Base-by-base conservation (phyloP, 176 grass and related monocot genomes). In the Saccharum officinarum region DNA sequence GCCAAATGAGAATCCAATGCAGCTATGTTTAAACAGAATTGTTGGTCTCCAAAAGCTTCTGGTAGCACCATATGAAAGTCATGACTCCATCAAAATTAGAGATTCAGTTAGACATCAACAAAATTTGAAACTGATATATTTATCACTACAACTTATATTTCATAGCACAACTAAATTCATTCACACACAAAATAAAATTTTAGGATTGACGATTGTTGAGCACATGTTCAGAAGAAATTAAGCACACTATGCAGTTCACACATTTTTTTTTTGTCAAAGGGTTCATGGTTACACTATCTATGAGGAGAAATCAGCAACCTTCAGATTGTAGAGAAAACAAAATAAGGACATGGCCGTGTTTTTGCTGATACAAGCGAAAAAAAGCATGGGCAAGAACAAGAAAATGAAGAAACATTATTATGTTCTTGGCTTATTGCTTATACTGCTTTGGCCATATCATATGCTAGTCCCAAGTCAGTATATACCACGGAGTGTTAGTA, bases 261-360 rank as follows among this genome's bases (percentile, higher is more conserved):
- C 44, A 33, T 50, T 28, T 4, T 75, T n/a, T n/a, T n/a, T 49
- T 55, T 55, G 30, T 36, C 18, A 18, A 5, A 20, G 30, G 31
- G 16, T 37, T 10, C 15, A 15, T 55, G 30, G 47, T 76, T 76
- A 6, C 6, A 75, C 46, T 11, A 34, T 34, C 8, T 22, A 50
- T 50, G 13, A 33, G 44, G 50, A 77, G 23, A 85, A 77, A 33
- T 10, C 47, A 82, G 14, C 25, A 82, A 76, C 37, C 8, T 55
- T 44, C 63, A 41, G 9, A 46, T 50, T 67, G 15, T 34, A 68
- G 33, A 75, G 34, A 87, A 55, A 30, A 36, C 46, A 75, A 20
- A 47, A 54, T 3, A 75, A 54, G 72, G 26, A 22, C 5, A 36
- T 54, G 30, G 46, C 2, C 7, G 2, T 31, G 4, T 75, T 75